Evolutionary conservation across 2,329 filamentous ascomycete species (phyloP).

Genomic region (Botryotinia narcissicola): DNA sequence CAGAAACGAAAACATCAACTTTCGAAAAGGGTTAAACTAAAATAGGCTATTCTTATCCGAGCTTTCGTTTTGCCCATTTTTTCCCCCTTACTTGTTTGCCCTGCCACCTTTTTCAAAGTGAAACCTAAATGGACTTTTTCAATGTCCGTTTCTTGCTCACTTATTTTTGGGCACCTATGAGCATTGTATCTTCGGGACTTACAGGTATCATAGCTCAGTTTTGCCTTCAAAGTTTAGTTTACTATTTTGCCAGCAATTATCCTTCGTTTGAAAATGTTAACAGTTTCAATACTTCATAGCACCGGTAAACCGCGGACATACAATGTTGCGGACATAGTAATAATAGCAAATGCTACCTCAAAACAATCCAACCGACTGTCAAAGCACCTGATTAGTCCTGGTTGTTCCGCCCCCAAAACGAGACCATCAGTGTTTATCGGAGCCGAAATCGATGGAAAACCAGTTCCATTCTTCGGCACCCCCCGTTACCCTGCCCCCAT

Average conservation of each 20-base stretch:
- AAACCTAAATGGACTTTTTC: slow-evolving; percentile 17
- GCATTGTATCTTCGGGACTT: slow-evolving; percentile 1
- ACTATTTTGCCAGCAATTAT: neutral
- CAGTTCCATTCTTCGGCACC: neutral
- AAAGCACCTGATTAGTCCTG: neutral
- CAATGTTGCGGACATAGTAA: neutral
- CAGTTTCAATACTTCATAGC: neutral
- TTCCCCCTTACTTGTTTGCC: slow-evolving; percentile 2
- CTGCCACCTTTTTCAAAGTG: slow-evolving; percentile 9
- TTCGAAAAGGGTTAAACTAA: neutral
- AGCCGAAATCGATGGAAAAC: neutral
- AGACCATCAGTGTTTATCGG: neutral
- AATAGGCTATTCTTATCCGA: slow-evolving; percentile 8
- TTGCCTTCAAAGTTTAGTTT: neutral
- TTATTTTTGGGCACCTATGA: neutral
- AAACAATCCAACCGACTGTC: neutral
- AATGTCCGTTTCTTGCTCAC: slow-evolving; percentile 3
- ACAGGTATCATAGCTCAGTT: neutral
- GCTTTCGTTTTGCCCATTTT: neutral
- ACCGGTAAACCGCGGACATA: neutral
- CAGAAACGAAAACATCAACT: slow-evolving; percentile 2
- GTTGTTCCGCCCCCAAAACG: neutral
- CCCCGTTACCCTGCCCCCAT: neutral
- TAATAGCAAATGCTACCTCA: neutral
- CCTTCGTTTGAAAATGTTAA: neutral